These are phyloP conservation scores for Xylaria telfairii DNA, from an alignment of 495 filamentous ascomycete genomes.

Conservation along the genomic window DNA sequence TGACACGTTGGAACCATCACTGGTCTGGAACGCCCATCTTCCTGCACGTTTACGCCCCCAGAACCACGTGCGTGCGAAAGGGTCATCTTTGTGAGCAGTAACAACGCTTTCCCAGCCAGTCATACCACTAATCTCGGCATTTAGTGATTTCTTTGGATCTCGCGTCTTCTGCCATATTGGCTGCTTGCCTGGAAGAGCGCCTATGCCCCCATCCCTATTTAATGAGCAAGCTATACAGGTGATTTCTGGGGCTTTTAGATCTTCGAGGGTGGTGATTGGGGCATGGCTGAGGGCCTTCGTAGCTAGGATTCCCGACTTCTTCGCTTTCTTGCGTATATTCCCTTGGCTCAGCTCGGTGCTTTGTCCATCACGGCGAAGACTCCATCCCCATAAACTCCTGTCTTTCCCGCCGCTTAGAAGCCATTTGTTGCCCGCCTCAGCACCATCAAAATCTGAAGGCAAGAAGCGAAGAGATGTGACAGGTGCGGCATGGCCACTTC, in stretches of 20 bases:
- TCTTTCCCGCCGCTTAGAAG: conserved; percentile 87
- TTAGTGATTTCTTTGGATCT: conserved; percentile 59
- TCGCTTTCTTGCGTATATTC: conserved; percentile 78
- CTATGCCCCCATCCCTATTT: conserved; percentile 92
- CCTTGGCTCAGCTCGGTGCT: conserved; percentile 94
- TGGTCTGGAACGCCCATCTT: conserved; percentile 88
- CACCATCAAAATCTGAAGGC: conserved; percentile 83
- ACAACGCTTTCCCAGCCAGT: conserved; percentile 97
- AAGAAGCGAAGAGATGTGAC: conserved; percentile 81
- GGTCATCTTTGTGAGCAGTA: conserved; percentile 88
- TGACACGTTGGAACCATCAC: conserved; percentile 82
- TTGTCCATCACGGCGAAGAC: conserved; percentile 91
- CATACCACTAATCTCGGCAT: conserved; percentile 65
- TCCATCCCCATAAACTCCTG: conserved; percentile 92
- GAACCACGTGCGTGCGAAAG: conserved; percentile 92
- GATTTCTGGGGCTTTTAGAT: conserved; percentile 86
- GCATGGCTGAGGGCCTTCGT: conserved; percentile 51
- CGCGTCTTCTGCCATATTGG: conserved; percentile 78
- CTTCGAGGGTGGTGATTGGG: conserved; percentile 66
- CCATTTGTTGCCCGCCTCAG: conserved; percentile 92
- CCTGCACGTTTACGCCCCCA: conserved; percentile 93
- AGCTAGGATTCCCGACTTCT: conserved; percentile 74
- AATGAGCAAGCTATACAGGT: conserved; percentile 88
- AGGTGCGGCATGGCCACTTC: conserved; percentile 86
- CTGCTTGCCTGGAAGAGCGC: conserved; percentile 70